phyloP scores from a whole-genome alignment of 1,284 basidiomycete species.

The Agaricales sp. region DNA sequence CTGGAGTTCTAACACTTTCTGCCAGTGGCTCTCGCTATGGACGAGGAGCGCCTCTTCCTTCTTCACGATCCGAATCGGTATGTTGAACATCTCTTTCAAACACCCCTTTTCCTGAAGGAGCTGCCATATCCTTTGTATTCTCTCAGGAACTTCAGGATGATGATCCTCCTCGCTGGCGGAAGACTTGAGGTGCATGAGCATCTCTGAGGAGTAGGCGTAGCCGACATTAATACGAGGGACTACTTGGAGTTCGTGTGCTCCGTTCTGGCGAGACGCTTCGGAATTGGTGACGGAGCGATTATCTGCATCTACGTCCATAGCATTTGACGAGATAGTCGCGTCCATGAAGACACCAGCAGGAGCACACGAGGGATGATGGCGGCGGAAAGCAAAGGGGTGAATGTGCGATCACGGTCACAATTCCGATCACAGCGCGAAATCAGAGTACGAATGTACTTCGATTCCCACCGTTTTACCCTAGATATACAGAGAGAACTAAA shows the following conservation, averaged over 20 bases:
- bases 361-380: no score
- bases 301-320: neutral
- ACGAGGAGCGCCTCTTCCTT: conserved; percentile 81
- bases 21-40: conserved; percentile 86
- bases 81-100: conserved; percentile 63
- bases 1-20: conserved; percentile 74
- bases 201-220: conserved; percentile 80
- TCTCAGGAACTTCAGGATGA: conserved; percentile 85
- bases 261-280: neutral
- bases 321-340: no score
- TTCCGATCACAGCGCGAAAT: no score
- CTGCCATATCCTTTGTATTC: conserved; percentile 75
- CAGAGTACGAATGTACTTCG: no score
- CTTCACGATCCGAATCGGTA: conserved; percentile 68
- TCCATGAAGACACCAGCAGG: no score
- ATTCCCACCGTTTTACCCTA: no score
- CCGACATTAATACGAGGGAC: conserved; percentile 35
- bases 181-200: conserved; percentile 76
- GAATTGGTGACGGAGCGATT: neutral
- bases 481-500: no score
- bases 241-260: neutral
- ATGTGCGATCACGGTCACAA: no score
- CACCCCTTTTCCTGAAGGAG: conserved; percentile 54
- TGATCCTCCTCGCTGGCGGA: conserved; percentile 22
- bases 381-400: no score